A percentile compares a stretch with the other conserved stretches of the same genome.
phyloP scores from a whole-genome alignment of 176 grass and related monocot genomes.

The Zoysia japonica region DNA sequence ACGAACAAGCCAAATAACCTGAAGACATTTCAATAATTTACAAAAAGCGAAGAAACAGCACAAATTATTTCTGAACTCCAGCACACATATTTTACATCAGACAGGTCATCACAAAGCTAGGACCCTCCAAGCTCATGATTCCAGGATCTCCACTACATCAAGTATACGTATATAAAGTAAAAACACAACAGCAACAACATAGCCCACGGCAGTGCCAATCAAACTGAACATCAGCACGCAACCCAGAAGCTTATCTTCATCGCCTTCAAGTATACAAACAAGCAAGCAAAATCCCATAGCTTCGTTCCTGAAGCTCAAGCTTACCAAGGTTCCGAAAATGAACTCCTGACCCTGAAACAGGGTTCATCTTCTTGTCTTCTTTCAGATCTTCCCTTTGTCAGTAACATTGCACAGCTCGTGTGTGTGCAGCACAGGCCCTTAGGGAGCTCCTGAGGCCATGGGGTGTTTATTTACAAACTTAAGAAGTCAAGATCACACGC shows the following conservation, averaged over 20 bases:
- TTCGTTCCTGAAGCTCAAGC: not conserved
- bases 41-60: not conserved
- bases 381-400: slow-evolving; percentile 25
- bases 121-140: not conserved
- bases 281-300: slow-evolving; percentile 23
- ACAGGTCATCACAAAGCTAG: not conserved
- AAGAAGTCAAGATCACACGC: slow-evolving; percentile 36
- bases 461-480: slow-evolving; percentile 17
- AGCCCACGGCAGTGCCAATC: slow-evolving; percentile 12
- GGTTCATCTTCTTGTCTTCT: slow-evolving; percentile 28
- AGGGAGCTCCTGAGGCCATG: slow-evolving; percentile 36
- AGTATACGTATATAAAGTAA: slow-evolving; percentile 16
- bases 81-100: slow-evolving; percentile 15
- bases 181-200: slow-evolving; percentile 7
- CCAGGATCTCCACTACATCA: slow-evolving; percentile 1
- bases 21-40: not conserved
- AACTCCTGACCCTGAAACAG: slow-evolving; percentile 22
- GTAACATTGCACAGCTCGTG: not conserved
- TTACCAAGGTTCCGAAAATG: slow-evolving; percentile 9
- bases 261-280: slow-evolving; percentile 1
- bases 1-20: no score
- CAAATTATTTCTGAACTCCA: not conserved
- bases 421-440: slow-evolving; percentile 35
- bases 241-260: slow-evolving; percentile 22
- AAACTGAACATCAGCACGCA: slow-evolving; percentile 32